Evolutionary conservation across 1,139 yeast genomes (phyloP).

Genomic region (Geotrichum cucujoidarum): DNA sequence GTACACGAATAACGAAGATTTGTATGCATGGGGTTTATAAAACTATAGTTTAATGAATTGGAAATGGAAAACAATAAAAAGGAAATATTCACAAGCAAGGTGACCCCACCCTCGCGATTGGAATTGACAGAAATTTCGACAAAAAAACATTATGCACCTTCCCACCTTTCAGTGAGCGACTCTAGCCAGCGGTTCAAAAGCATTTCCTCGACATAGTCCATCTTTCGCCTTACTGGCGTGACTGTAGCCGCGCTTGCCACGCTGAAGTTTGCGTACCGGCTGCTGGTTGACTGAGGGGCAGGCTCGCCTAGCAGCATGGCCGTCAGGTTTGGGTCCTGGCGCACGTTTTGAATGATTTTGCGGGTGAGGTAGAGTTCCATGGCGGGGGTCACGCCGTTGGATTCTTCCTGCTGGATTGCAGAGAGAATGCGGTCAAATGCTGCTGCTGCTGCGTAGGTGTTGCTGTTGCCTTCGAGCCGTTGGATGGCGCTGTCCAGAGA

Average conservation of each 20-base stretch:
- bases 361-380: conserved; percentile 26
- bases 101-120: too few relatives aligned
- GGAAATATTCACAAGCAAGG: background rate
- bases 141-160: background rate
- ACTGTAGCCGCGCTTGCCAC: background rate
- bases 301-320: conserved; percentile 5
- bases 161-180: conserved; percentile 1
- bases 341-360: conserved; percentile 24
- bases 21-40: background rate
- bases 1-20: conserved; percentile 14
- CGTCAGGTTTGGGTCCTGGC: conserved; percentile 17
- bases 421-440: conserved; percentile 20
- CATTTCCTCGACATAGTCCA: conserved; percentile 46
- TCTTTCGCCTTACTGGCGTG: conserved; percentile 35
- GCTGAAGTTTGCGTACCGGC: background rate
- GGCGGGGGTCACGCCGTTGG: conserved; percentile 21
- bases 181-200: conserved; percentile 46
- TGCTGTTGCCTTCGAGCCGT: conserved; percentile 20
- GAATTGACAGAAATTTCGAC: too few relatives aligned
- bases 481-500: conserved; percentile 23
- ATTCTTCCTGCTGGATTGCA: conserved; percentile 18
- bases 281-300: too few relatives aligned
- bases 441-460: conserved; percentile 5
- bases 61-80: background rate
- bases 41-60: background rate